phyloP scores from a whole-genome alignment of 345 rosid species.

The Lumnitzera littorea region DNA sequence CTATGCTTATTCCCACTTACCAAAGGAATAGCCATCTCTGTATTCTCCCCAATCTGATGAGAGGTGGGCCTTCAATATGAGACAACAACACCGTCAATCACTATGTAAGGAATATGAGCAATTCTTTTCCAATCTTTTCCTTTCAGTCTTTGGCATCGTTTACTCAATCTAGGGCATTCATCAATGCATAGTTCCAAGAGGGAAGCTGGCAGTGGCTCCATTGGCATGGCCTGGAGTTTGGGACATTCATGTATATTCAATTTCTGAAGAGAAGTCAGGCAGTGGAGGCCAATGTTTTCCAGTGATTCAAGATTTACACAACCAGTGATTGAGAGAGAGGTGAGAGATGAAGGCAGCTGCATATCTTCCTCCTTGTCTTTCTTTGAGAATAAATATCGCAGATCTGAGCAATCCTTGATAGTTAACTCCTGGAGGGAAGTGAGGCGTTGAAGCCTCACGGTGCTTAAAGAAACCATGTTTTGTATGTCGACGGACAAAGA shows the following conservation, averaged over 20 bases:
- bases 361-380: background rate
- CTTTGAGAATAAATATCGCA: too few relatives aligned
- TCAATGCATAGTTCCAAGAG: conserved; percentile 6
- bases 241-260: background rate
- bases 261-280: background rate
- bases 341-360: conserved; percentile 7
- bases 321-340: background rate
- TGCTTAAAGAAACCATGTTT: too few relatives aligned
- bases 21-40: too few relatives aligned
- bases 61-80: background rate
- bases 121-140: conserved; percentile 7
- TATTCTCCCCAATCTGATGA: too few relatives aligned
- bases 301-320: background rate
- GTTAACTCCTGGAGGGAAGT: too few relatives aligned
- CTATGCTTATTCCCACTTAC: too few relatives aligned
- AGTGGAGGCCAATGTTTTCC: conserved; percentile 8
- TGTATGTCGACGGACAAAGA: too few relatives aligned
- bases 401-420: too few relatives aligned
- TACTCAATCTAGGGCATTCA: background rate
- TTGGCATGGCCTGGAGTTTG: conserved; percentile 5
- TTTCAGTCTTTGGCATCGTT: conserved; percentile 1
- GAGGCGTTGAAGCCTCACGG: too few relatives aligned
- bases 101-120: conserved; percentile 8
- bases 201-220: conserved; percentile 3
- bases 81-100: conserved; percentile 2